Base-by-base conservation (phyloP, 2,329 filamentous ascomycete genomes). In the Helotiales sp. region DNA sequence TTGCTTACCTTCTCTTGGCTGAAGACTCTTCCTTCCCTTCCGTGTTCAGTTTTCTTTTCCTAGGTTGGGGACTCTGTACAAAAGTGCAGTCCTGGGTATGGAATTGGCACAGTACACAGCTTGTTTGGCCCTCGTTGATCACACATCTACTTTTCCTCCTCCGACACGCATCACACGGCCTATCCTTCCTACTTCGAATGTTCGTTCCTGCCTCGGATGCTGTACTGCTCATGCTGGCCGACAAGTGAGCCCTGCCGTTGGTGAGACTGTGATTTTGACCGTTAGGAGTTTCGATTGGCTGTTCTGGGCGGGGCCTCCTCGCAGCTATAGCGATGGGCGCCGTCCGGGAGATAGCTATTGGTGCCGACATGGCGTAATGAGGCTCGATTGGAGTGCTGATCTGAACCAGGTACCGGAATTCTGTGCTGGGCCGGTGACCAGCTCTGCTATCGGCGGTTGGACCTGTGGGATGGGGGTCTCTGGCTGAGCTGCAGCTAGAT, bases 61-160 rank as follows among this genome's bases (percentile, higher is more conserved):
- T 87, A 65, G 91, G 89, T 76, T 89, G 88, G 26, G 92, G 92
- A 78, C 91, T 93, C 72, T 90, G 88, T 60, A 89, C 84, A 77
- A 94, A 89, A 50, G 92, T 94, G 80, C 92, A 96, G 73, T 93
- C 89, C 76, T 92, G 87, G 75, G 89, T 90, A 79, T 90, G 89
- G 77, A 90, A 89, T 77, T 92, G 90, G 80, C 93, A 96, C 70
- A 92, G 84, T 70, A 93, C 86, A 79, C 93, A 96, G 72, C 85
- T 83, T 45, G 84, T 84, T 73, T 91, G 88, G 71, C 90, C 90
- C 77, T 95, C 91, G 76, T 93, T 90, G 72, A 92, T 86, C 70
- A 93, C 89, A 80, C 93, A 96, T 80, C 90, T 90, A 75, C 87
- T 88, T 78, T 92, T 91, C 72, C 91, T 87, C 78, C 86, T 85